Base-by-base conservation (phyloP, 495 filamentous ascomycete genomes). In the Annulohypoxylon moriforme region DNA sequence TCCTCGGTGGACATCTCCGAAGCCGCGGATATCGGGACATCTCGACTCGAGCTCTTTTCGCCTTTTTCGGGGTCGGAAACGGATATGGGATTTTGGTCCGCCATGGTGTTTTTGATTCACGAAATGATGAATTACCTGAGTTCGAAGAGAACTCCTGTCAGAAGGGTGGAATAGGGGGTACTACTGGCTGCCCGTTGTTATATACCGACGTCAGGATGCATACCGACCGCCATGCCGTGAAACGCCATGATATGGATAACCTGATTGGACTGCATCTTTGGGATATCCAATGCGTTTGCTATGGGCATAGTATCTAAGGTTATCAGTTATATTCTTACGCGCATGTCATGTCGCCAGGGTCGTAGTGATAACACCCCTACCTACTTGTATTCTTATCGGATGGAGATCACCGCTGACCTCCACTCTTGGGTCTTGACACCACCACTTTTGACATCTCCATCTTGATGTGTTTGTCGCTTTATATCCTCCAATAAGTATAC, bases 181-280 rank as follows among this genome's bases (percentile, higher is more conserved):
- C 10, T 0, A n/a, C 50, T 1, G 20, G 3, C 14, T 5, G 14
- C 1, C n/a, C 27, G 27, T 18, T 22, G 3, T 16, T 29, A 55
- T 34, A 20, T 55, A 55, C n/a, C 29, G 18, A 18, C 11, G 16
- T 55, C n/a, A 34, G 27, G 29, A 34, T 33, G 27, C 29, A 34
- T 13, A 18, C 27, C 50, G 14, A 50, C 11, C n/a, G n/a, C 7
- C 49, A 34, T 55, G 29, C 29, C 16, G 29, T 55, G 50, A 18
- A 18, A 34, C 29, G n/a, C 6, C 0, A 33, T 55, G n/a, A 18
- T 34, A 55, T 27, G n/a, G 50, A 34, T 4, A 55, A 20, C 10
- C 50, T 53, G 27, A 53, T 53, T 53, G 25, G 50, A 16, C 33
- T 33, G 25, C 13, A 53, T 53, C 27, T 53, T 53, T 25, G 25